Conservation (phyloP, 2,329 filamentous ascomycete genomes). For the Colletotrichum tofieldiae region DNA sequence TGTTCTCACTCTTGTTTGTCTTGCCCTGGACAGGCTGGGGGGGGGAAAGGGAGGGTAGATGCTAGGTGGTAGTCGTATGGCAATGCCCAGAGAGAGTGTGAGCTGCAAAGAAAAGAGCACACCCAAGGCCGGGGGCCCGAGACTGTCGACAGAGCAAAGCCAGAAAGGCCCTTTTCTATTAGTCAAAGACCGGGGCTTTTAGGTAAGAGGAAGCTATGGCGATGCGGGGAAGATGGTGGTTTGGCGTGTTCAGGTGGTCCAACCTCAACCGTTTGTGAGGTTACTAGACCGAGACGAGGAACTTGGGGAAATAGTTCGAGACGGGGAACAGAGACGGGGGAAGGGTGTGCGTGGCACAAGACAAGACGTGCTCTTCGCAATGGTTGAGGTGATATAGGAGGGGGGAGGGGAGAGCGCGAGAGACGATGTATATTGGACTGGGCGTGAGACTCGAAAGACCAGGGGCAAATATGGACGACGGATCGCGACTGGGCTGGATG, state of each 20-base stretch:
- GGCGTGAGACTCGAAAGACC: slow-evolving; percentile 16
- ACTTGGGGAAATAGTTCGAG: slow-evolving; percentile 16
- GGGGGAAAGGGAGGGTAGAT: background rate
- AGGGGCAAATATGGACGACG: slow-evolving; percentile 23
- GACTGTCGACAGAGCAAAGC: slow-evolving; percentile 34
- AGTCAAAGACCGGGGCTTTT: slow-evolving; percentile 62
- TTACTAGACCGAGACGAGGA: slow-evolving; percentile 45
- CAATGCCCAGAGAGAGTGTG: slow-evolving; percentile 9
- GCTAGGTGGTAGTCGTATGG: slow-evolving; percentile 6
- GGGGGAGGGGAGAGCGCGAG: background rate
- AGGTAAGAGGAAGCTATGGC: slow-evolving; percentile 61
- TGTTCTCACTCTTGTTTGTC: slow-evolving; percentile 9
- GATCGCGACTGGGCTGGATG: slow-evolving; percentile 20
- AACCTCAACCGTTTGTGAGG: slow-evolving; percentile 44
- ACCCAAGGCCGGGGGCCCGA: slow-evolving; percentile 40
- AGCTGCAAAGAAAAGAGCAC: slow-evolving; percentile 38
- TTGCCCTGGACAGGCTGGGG: background rate
- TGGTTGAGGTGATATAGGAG: slow-evolving; percentile 40
- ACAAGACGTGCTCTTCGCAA: slow-evolving; percentile 44
- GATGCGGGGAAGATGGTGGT: slow-evolving; percentile 59
- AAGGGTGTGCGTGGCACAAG: slow-evolving; percentile 46
- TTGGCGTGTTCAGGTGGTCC: slow-evolving; percentile 43
- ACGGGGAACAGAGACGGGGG: slow-evolving; percentile 31
- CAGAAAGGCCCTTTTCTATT: slow-evolving; percentile 57
- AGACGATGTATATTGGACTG: slow-evolving; percentile 9